A percentile compares a stretch with the other conserved stretches of the same genome.
These are phyloP conservation scores for Euphorbia neoarborescens DNA, from an alignment of 441 rosid species.

Conservation along the genomic window DNA sequence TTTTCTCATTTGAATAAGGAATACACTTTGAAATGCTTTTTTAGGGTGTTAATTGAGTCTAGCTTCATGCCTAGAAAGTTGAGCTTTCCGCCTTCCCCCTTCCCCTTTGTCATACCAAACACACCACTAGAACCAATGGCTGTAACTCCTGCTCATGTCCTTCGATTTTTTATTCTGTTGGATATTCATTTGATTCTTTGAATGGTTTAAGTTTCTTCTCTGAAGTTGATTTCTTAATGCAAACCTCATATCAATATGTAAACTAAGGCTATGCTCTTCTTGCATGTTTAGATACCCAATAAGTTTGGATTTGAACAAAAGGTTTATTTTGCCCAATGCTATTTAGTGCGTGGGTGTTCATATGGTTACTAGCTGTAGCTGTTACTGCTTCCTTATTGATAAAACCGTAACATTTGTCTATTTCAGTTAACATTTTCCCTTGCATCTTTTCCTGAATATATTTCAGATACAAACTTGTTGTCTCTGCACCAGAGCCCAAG, in stretches of 20 bases:
- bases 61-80: no score
- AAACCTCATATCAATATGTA: neutral
- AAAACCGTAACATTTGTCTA: neutral
- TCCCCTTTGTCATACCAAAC: no score
- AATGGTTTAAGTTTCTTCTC: neutral
- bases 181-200: neutral
- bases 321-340: neutral
- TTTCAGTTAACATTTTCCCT: neutral
- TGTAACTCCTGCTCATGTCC: neutral
- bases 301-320: neutral
- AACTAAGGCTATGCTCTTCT: neutral
- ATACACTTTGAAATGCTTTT: neutral
- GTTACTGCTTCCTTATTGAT: slow-evolving; percentile 13
- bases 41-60: no score
- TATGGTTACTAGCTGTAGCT: neutral
- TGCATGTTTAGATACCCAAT: neutral
- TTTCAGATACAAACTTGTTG: slow-evolving; percentile 77
- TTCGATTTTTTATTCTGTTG: neutral
- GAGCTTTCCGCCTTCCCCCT: no score
- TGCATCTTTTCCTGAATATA: slow-evolving; percentile 17
- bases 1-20: neutral
- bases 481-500: slow-evolving; percentile 70
- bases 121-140: neutral
- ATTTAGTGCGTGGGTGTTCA: neutral
- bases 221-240: neutral